These are phyloP conservation scores for Eucalyptus cloeziana DNA, from an alignment of 345 rosid species.

Conservation along the genomic window DNA sequence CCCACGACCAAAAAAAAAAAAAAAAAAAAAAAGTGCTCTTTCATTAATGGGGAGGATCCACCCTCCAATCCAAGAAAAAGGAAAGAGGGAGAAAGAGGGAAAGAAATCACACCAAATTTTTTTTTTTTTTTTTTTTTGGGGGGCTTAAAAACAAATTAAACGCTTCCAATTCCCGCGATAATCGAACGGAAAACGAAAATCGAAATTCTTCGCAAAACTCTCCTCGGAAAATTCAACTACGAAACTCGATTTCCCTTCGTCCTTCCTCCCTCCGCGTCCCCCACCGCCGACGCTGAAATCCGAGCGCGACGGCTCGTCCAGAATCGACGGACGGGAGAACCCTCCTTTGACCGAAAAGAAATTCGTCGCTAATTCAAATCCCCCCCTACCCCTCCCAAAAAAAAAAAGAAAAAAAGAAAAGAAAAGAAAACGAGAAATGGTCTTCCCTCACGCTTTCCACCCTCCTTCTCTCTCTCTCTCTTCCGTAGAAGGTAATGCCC, in stretches of 20 bases:
- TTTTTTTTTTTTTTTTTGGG: fast-evolving
- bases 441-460: background rate
- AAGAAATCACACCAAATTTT: background rate
- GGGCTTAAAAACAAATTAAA: background rate
- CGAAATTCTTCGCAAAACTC: background rate
- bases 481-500: background rate
- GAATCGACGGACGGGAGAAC: background rate
- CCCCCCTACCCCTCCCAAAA: background rate
- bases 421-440: background rate
- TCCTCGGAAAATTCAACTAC: background rate
- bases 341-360: background rate
- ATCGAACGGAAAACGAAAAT: background rate
- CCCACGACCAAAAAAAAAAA: fast-evolving
- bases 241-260: background rate
- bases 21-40: fast-evolving
- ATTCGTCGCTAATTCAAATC: background rate
- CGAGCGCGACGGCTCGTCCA: background rate
- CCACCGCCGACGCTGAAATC: background rate
- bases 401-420: too few relatives aligned
- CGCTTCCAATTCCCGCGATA: background rate
- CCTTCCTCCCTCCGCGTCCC: fast-evolving
- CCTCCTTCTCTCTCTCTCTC: background rate
- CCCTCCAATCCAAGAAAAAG: background rate
- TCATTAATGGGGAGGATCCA: background rate
- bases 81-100: background rate